These are phyloP conservation scores for Closterium sp. DNA, from an alignment of 139 green algal genomes.

Conservation along the genomic window DNA sequence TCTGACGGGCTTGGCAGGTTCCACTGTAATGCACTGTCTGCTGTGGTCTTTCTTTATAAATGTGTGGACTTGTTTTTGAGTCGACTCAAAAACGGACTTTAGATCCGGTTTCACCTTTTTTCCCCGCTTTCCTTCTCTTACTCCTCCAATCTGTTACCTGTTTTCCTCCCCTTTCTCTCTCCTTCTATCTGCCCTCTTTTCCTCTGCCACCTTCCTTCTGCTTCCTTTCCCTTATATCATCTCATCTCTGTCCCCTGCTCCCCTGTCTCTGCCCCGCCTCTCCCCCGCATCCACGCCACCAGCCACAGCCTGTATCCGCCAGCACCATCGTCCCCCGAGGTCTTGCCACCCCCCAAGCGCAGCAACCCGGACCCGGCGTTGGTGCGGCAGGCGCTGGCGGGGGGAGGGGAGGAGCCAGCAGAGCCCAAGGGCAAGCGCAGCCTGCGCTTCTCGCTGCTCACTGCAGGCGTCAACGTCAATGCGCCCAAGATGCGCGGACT, in stretches of 20 bases:
- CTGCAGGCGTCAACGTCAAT: background rate
- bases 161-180: background rate
- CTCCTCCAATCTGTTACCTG: background rate
- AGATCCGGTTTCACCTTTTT: background rate
- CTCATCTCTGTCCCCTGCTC: background rate
- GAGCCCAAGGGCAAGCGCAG: constrained; percentile 1
- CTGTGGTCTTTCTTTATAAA: too few species aligned
- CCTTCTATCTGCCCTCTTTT: background rate
- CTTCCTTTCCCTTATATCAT: background rate
- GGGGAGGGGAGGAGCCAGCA: background rate
- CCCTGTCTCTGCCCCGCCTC: background rate
- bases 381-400: background rate
- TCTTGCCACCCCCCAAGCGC: background rate
- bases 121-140: too few species aligned
- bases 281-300: background rate
- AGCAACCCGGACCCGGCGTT: background rate
- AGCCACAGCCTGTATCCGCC: background rate
- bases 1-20: too few species aligned
- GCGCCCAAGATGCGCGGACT: background rate
- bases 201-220: background rate
- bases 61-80: too few species aligned
- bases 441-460: background rate
- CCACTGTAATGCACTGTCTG: too few species aligned
- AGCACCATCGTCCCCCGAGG: background rate
- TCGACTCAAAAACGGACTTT: too few species aligned